A percentile compares a stretch with the other conserved stretches of the same genome.
Evolutionary conservation across 2,329 filamentous ascomycete species (phyloP).

Genomic region (Colletotrichum sojae): DNA sequence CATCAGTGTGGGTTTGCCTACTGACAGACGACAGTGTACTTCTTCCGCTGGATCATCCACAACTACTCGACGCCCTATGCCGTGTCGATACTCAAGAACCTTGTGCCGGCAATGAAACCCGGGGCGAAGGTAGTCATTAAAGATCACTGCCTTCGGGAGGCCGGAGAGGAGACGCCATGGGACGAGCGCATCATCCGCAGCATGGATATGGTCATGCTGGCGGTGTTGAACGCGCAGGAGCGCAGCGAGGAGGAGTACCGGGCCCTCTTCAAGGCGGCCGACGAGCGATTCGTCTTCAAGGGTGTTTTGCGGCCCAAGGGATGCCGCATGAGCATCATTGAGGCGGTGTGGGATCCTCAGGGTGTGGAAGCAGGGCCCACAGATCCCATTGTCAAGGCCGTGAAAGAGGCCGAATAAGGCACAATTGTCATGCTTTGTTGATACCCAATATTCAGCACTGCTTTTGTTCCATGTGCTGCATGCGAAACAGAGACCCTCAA

Average conservation of each 20-base stretch:
- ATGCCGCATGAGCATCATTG: constrained; percentile 64
- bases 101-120: constrained; percentile 55
- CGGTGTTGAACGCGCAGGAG: constrained; percentile 66
- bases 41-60: constrained; percentile 61
- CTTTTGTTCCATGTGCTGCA: neutral
- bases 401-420: neutral
- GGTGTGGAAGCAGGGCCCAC: constrained; percentile 35
- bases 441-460: neutral
- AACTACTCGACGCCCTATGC: constrained; percentile 59
- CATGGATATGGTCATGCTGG: constrained; percentile 69
- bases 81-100: constrained; percentile 49
- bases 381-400: neutral
- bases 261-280: constrained; percentile 59
- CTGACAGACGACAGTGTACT: constrained; percentile 55
- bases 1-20: neutral
- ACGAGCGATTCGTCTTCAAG: constrained; percentile 60
- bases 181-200: constrained; percentile 63
- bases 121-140: constrained; percentile 47
- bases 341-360: constrained; percentile 60
- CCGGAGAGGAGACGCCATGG: constrained; percentile 56
- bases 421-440: neutral
- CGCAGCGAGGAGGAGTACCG: constrained; percentile 62
- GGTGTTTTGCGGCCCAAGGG: constrained; percentile 57
- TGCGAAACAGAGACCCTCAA: too few species aligned
- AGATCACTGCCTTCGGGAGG: constrained; percentile 55